Evolutionary conservation across 2,329 filamentous ascomycete genomes (phyloP).

Genomic region (Xenoacremonium recifei): DNA sequence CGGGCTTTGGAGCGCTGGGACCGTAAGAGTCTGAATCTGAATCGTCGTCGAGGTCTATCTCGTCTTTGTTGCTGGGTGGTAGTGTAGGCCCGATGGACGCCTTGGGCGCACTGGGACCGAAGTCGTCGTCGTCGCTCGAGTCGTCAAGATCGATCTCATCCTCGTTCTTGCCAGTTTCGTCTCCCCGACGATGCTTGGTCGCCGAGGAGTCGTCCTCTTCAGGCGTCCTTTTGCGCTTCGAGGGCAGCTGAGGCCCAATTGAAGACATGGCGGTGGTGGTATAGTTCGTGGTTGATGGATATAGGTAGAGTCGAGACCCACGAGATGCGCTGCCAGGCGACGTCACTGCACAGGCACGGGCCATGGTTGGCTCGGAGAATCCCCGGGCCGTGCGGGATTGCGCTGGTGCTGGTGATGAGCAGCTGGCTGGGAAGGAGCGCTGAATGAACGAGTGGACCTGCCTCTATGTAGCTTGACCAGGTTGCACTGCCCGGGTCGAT

Average conservation of each 20-base stretch:
- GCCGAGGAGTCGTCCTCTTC: slow-evolving; percentile 35
- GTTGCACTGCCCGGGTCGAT: slow-evolving; percentile 10
- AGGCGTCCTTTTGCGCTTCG: slow-evolving; percentile 60
- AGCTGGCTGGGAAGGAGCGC: too few species aligned
- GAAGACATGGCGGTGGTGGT: slow-evolving; percentile 53
- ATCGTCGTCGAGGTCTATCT: slow-evolving; percentile 39
- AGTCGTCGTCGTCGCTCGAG: slow-evolving; percentile 39
- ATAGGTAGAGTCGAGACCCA: slow-evolving; percentile 6
- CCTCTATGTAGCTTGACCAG: slow-evolving; percentile 24
- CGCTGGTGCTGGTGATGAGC: too few species aligned
- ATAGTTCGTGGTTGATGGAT: slow-evolving; percentile 8
- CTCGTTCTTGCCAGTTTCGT: slow-evolving; percentile 37
- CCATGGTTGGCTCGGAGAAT: slow-evolving; percentile 21
- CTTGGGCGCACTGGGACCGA: slow-evolving; percentile 36
- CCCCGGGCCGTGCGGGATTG: slow-evolving; percentile 28
- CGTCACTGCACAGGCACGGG: slow-evolving; percentile 20
- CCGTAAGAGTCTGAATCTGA: slow-evolving; percentile 30
- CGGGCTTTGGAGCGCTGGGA: background rate
- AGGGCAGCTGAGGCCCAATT: slow-evolving; percentile 69
- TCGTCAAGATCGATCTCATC: slow-evolving; percentile 48
- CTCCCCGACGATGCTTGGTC: slow-evolving; percentile 39
- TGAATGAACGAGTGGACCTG: too few species aligned
- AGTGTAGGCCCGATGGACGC: slow-evolving; percentile 21
- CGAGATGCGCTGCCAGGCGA: slow-evolving; percentile 6
- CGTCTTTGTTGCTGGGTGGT: slow-evolving; percentile 33